Evolutionary conservation across 805 yeast genomes (phyloP), one percentile per base, ranked within the genome.

Genomic region (Yamadazyma philogaea): DNA sequence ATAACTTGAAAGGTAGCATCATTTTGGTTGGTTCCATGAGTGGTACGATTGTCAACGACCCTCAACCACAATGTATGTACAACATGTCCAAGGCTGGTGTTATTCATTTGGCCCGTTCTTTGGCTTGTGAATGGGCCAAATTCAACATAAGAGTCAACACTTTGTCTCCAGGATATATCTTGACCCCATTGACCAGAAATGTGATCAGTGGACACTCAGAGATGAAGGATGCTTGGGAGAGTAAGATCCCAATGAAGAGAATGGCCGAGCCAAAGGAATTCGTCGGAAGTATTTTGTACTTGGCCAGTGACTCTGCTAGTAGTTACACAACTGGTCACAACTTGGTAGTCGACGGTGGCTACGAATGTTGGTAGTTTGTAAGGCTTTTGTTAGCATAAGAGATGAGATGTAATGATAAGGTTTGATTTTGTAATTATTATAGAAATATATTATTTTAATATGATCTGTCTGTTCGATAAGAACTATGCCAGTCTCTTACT

Each of bases 51-150:
- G 88, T 82, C 48, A 83, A 83, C 62, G 83, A 79, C 59, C 90
- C 90, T 27, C 89, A 83, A 61, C 87, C 87, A 16, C 89, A 83
- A 64, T 75, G 79, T 49, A 85, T 85, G 53, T 85, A 85, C 75
- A 85, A 85, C 73, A 81, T 83, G 85, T 75, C 91, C 53, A 85
- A 85, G 69, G 93, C 93, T 14, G 93, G 90, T 59, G 91, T 84
- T 33, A 84, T 84, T 54, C 93, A 85, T 65, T 69, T 85, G 74
- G 85, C 77, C 42, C 78, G 79, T 60, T 77, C 90, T 2, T 68
- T 85, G 53, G 93, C 89, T 32, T 78, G 82, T 48, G 95, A 85
- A 64, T 85, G 93, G 93, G 86, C 93, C 39, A 74, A 78, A 54
- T 79, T 78, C 66, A 78, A 78, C 55, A 81, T 83, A 56, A 77